Conservation (phyloP, 2,329 filamentous ascomycete species). For the Ophioceras dolichostomum region DNA sequence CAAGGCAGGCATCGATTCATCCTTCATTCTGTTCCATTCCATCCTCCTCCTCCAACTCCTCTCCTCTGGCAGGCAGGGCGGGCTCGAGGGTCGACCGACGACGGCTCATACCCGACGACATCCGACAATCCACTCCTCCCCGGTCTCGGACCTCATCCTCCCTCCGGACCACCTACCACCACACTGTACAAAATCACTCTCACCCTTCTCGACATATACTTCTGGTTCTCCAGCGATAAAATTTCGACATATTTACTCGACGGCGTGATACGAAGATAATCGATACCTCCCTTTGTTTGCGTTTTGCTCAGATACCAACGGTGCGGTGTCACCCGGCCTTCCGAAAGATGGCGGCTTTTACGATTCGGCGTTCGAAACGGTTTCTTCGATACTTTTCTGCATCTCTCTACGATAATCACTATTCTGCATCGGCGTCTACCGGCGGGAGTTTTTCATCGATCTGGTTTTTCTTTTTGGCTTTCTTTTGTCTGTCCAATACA, state of each 20-base stretch:
- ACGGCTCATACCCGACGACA: background rate
- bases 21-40: too few species aligned
- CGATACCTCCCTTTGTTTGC: slow-evolving; percentile 17
- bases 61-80: slow-evolving; percentile 23
- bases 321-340: slow-evolving; percentile 21
- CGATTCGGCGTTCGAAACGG: slow-evolving; percentile 29
- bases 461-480: slow-evolving; percentile 15
- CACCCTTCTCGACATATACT: slow-evolving; percentile 16
- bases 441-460: slow-evolving; percentile 34
- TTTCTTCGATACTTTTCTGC: too few species aligned
- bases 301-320: slow-evolving; percentile 15
- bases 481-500: slow-evolving; percentile 16
- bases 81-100: slow-evolving; percentile 14
- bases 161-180: slow-evolving; percentile 8
- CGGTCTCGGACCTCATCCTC: slow-evolving; percentile 9
- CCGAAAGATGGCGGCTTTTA: slow-evolving; percentile 28
- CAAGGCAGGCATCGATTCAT: slow-evolving; percentile 29
- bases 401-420: slow-evolving; percentile 21
- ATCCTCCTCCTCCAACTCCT: slow-evolving; percentile 11
- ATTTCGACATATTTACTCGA: slow-evolving; percentile 12
- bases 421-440: slow-evolving; percentile 35
- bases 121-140: background rate
- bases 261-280: slow-evolving; percentile 17
- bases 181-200: slow-evolving; percentile 17
- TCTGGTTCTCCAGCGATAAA: slow-evolving; percentile 17